phyloP scores from a whole-genome alignment of 805 yeast species.

The Monosporozyma yasuniensis region DNA sequence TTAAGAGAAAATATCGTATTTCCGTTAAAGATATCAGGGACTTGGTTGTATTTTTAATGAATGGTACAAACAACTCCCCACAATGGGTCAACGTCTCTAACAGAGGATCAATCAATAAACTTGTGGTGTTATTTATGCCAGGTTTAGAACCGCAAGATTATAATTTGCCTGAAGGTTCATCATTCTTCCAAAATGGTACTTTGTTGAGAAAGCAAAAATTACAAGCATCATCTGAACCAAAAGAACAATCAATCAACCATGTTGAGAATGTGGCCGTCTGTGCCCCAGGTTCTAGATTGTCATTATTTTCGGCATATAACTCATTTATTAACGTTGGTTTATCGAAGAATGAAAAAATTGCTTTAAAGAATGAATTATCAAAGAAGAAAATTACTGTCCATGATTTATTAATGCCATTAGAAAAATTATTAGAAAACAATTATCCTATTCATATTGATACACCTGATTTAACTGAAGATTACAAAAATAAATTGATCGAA shows the following conservation, averaged over 20 bases:
- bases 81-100: conserved; percentile 44
- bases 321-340: conserved; percentile 51
- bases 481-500: conserved; percentile 7
- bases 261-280: conserved; percentile 37
- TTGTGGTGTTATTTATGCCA: conserved; percentile 53
- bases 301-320: conserved; percentile 44
- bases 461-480: conserved; percentile 10
- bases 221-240: neutral
- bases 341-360: conserved; percentile 46
- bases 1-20: conserved; percentile 17
- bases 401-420: conserved; percentile 45
- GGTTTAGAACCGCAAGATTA: conserved; percentile 49
- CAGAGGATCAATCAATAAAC: conserved; percentile 39
- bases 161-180: conserved; percentile 12
- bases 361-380: conserved; percentile 25
- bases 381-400: conserved; percentile 34
- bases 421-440: conserved; percentile 39
- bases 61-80: conserved; percentile 37
- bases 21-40: conserved; percentile 39
- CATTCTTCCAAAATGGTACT: conserved; percentile 7
- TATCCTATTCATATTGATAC: conserved; percentile 54
- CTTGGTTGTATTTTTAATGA: conserved; percentile 35
- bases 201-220: conserved; percentile 4
- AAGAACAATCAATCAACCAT: conserved; percentile 5
- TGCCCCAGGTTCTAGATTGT: conserved; percentile 60